phyloP scores from a whole-genome alignment of 2,329 filamentous ascomycete species.

The Teratosphaeria destructans region DNA sequence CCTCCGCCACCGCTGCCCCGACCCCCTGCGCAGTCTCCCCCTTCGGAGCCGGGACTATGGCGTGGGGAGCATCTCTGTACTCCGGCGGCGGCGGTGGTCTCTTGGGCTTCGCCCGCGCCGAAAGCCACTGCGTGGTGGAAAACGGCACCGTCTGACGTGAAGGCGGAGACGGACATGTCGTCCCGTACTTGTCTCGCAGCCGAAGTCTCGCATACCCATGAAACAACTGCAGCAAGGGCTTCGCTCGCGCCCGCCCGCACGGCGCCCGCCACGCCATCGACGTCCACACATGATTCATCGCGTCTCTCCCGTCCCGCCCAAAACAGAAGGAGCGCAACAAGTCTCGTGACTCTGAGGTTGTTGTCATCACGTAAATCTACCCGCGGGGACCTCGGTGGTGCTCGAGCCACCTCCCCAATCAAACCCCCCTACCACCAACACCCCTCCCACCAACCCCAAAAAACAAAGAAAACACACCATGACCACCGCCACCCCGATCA shows the following conservation, averaged over 20 bases:
- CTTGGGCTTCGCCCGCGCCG: conserved; percentile 2
- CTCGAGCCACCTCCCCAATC: conserved; percentile 10
- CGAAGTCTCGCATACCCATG: conserved; percentile 15
- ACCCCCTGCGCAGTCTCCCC: background rate
- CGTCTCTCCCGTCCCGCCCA: background rate
- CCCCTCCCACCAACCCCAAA: conserved; percentile 3
- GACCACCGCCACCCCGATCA: conserved; percentile 16
- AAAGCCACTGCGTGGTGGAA: background rate
- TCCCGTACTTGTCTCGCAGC: background rate
- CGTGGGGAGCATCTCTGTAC: background rate
- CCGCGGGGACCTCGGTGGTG: conserved; percentile 9
- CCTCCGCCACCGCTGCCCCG: conserved; percentile 3
- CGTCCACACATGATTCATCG: conserved; percentile 26
- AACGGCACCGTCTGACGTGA: background rate
- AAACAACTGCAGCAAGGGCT: conserved; percentile 21
- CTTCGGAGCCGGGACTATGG: background rate
- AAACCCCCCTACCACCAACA: background rate
- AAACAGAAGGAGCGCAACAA: background rate
- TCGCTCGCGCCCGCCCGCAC: conserved; percentile 10
- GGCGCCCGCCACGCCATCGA: conserved; percentile 19
- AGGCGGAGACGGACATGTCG: too few relatives aligned
- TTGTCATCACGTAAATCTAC: too few relatives aligned
- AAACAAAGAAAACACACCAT: too few relatives aligned
- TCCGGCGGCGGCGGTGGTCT: background rate
- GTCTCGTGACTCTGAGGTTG: too few relatives aligned